Percentiles rank a stretch among this genome's conserved stretches.
Evolutionary conservation across 2,329 filamentous ascomycete genomes (phyloP).

Genomic region (Ilyonectria destructans): DNA sequence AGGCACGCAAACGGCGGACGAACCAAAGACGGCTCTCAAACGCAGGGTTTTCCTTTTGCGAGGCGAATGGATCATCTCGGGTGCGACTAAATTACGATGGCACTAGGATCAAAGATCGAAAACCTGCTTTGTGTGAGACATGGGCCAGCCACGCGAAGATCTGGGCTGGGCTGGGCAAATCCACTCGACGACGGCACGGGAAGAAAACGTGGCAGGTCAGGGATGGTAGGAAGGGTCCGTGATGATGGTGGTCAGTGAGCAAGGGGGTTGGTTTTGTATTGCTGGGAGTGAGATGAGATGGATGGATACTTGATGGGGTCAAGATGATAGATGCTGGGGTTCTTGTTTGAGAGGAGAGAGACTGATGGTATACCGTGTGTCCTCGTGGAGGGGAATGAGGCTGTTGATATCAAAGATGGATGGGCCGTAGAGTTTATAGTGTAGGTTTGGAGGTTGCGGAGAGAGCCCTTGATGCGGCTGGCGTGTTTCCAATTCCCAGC

Average conservation of each 20-base stretch:
- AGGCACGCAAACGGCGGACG: background rate
- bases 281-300: background rate
- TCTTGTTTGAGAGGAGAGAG: background rate
- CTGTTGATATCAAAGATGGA: background rate
- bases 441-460: background rate
- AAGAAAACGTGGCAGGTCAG: slow-evolving; percentile 47
- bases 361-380: background rate
- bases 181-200: slow-evolving; percentile 28
- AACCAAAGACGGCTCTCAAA: background rate
- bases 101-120: slow-evolving; percentile 1
- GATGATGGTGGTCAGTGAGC: slow-evolving; percentile 25
- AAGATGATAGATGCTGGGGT: background rate
- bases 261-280: background rate
- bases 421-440: too few relatives aligned
- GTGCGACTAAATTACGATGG: background rate
- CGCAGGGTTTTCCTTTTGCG: too few relatives aligned
- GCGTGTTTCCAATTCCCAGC: background rate
- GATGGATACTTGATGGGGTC: too few relatives aligned
- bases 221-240: slow-evolving; percentile 40
- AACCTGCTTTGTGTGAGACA: slow-evolving; percentile 1
- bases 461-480: background rate
- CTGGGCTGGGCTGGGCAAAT: background rate
- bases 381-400: background rate
- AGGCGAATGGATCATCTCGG: background rate
- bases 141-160: slow-evolving; percentile 19